Conservation (phyloP, 2,329 filamentous ascomycete genomes). For the Triangularia setosa region DNA sequence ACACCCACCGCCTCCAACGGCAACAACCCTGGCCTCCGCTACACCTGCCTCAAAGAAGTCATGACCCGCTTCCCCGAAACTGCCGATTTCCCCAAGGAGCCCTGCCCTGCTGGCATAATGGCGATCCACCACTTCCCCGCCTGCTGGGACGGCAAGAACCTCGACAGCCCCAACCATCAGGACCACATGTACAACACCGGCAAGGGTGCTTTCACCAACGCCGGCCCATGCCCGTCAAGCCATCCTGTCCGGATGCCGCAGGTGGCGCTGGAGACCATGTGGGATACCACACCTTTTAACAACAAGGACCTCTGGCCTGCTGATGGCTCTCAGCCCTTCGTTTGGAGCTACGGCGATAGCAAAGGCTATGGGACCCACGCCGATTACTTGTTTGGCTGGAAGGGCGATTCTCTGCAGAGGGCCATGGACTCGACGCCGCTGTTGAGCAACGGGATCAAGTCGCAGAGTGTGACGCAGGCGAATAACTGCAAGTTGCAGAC, state of each 20-base stretch:
- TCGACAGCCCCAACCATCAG: slow-evolving; percentile 50
- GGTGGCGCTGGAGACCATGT: slow-evolving; percentile 36
- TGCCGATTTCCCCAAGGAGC: slow-evolving; percentile 18
- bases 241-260: slow-evolving; percentile 37
- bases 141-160: slow-evolving; percentile 59
- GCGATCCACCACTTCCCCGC: slow-evolving; percentile 23
- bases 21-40: slow-evolving; percentile 17
- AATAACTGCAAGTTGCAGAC: slow-evolving; percentile 30
- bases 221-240: slow-evolving; percentile 27
- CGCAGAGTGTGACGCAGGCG: slow-evolving; percentile 31
- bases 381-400: slow-evolving; percentile 33
- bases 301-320: slow-evolving; percentile 26
- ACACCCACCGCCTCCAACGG: slow-evolving; percentile 11
- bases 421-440: slow-evolving; percentile 31
- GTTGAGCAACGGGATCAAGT: slow-evolving; percentile 32
- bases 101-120: slow-evolving; percentile 22
- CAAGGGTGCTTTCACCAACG: slow-evolving; percentile 24
- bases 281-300: slow-evolving; percentile 32
- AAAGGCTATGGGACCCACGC: slow-evolving; percentile 23
- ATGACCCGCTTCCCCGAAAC: slow-evolving; percentile 18
- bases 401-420: slow-evolving; percentile 30
- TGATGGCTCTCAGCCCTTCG: slow-evolving; percentile 27
- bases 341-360: slow-evolving; percentile 27
- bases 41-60: slow-evolving; percentile 17
- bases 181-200: slow-evolving; percentile 30